phyloP scores from a whole-genome alignment of 2,329 filamentous ascomycete species.

The Botryotinia calthae region DNA sequence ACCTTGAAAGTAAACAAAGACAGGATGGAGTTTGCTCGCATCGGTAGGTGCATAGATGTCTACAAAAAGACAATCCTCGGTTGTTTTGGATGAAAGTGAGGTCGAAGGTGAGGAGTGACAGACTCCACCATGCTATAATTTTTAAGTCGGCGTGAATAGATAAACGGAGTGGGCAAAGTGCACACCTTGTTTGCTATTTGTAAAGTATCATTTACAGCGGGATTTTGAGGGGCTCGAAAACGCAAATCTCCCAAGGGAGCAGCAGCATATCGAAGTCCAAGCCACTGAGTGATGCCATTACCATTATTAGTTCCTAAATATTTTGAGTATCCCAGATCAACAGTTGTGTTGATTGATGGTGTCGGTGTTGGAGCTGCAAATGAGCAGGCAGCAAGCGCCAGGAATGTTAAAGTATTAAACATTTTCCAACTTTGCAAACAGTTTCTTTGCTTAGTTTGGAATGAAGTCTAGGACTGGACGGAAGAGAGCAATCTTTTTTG shows the following conservation, averaged over 20 bases:
- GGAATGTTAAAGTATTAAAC: background rate
- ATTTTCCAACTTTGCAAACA: background rate
- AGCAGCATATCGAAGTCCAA: slow-evolving; percentile 72
- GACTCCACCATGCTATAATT: slow-evolving; percentile 29
- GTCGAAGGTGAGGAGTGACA: slow-evolving; percentile 34
- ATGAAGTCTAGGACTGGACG: background rate
- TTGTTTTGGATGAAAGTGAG: slow-evolving; percentile 35
- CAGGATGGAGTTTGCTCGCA: slow-evolving; percentile 51
- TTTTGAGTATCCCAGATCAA: slow-evolving; percentile 65
- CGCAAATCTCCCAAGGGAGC: slow-evolving; percentile 63
- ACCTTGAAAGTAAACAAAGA: slow-evolving; percentile 59
- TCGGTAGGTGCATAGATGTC: slow-evolving; percentile 60
- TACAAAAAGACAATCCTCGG: slow-evolving; percentile 69
- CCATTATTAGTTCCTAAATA: slow-evolving; percentile 57
- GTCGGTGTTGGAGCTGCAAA: slow-evolving; percentile 3
- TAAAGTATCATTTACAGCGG: slow-evolving; percentile 38
- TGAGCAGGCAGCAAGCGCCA: background rate
- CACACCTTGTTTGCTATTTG: slow-evolving; percentile 34
- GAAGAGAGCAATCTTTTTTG: background rate
- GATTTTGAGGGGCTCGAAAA: slow-evolving; percentile 66
- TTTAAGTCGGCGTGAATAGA: background rate
- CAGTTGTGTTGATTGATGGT: slow-evolving; percentile 20
- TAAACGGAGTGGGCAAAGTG: background rate
- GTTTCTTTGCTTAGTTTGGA: background rate
- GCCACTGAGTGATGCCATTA: slow-evolving; percentile 66